Base-by-base conservation (phyloP, 2,329 filamentous ascomycete genomes). In the Onygenales sp. region DNA sequence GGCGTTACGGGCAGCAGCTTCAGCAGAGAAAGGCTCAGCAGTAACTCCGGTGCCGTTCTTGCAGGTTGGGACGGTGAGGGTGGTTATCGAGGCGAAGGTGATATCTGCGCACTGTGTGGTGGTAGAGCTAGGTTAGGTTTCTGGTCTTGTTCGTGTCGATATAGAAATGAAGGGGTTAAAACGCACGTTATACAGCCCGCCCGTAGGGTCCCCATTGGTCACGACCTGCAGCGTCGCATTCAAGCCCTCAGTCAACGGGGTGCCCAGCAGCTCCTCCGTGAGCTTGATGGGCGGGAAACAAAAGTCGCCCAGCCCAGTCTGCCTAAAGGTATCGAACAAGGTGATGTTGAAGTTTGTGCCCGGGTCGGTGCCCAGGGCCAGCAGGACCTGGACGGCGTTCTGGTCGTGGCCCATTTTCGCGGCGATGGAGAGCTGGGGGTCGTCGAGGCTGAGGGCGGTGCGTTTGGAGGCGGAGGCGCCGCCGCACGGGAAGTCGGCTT, bases 181-280 rank as follows among this genome's bases (percentile, higher is more conserved):
- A 33, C 48, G 63, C 67, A 81, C 78, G 69, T 84, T 86, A 69
- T 89, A 90, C 35, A 90, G 71, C 13, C 85, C 82, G 41, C 75
- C 77, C 17, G 75, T 78, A 3, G 72, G 73, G 21, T 79, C 74
- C 32, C 81, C 82, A 46, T 82, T 74, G 3, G 82, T 84, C 38
- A 89, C 77, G 50, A 90, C 81, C 71, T 89, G 86, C 53, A 90
- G 72, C 35, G 81, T 85, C 11, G 78, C 86, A 47, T 79, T 75
- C 58, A 78, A 76, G 43, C 86, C 86, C 39, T 86, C 81, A 27
- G 65, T 66, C 39, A 84, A 68, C 48, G 74, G 74, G 27, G 81
- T 58, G 5, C 71, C 72, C 10, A 69, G 53, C 5, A 58, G 31
- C 2, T 60, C 53, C 45, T 62, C 53, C 36, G 60, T 58, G 6